Evolutionary conservation across 345 rosid species (phyloP).

Genomic region (Euclidium syriacum): DNA sequence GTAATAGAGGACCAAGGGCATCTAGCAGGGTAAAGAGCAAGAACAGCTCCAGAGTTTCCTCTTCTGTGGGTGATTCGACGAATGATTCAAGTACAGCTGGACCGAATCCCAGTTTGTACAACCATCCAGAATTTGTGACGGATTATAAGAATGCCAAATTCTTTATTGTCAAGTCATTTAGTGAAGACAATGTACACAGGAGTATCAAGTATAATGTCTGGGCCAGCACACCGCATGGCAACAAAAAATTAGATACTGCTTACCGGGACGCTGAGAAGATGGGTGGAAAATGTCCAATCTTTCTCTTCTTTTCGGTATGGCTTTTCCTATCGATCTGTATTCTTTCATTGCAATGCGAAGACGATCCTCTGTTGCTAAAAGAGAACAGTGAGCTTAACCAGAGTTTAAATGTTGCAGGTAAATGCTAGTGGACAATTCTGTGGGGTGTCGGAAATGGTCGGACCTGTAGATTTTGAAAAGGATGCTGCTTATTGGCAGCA

Average conservation of each 20-base stretch:
- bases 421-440: conserved; percentile 82
- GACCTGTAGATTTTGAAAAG: conserved; percentile 65
- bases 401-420: conserved; percentile 39
- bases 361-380: neutral
- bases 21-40: conserved; percentile 45
- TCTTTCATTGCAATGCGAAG: neutral
- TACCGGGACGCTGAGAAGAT: conserved; percentile 53
- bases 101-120: conserved; percentile 36
- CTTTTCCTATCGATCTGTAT: neutral
- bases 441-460: conserved; percentile 71
- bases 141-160: conserved; percentile 57
- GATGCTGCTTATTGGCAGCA: conserved; percentile 72
- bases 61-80: conserved; percentile 34
- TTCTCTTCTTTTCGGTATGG: conserved; percentile 62
- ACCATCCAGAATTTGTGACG: conserved; percentile 44
- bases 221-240: conserved; percentile 83
- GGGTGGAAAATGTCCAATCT: conserved; percentile 47
- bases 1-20: conserved; percentile 72
- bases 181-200: conserved; percentile 77
- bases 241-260: conserved; percentile 61
- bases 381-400: neutral
- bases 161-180: conserved; percentile 70
- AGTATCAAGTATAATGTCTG: conserved; percentile 67
- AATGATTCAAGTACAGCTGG: conserved; percentile 32
- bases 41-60: conserved; percentile 27